Evolutionary conservation across 2,329 filamentous ascomycete genomes (phyloP), one percentile per base, ranked within the genome.

Genomic region (Fusarium brevicatenulatum): DNA sequence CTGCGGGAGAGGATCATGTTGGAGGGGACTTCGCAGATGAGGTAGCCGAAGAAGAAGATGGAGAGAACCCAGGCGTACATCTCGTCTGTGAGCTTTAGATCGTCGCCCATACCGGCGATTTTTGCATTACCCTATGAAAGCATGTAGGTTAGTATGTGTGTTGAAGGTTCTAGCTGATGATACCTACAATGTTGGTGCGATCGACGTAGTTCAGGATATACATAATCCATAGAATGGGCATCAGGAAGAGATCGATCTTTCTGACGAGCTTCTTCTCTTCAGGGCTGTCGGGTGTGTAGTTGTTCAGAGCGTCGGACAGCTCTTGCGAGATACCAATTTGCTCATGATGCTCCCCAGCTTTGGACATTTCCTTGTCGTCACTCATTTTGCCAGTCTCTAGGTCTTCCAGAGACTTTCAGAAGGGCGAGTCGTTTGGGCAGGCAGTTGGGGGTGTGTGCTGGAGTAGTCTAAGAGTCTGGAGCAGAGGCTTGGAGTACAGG

Each of bases 21-120:
- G 32, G 49, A 53, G 18, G 49, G n/a, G n/a, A 53, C 49, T 52
- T 52, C 32, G 32, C 32, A 52, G 32, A 52, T 52, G 18, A 52
- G 32, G n/a, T 52, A 36, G 12, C 49, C 49, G 32, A 52, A 52
- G 11, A 52, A 52, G 18, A 52, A 52, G 32, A 52, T 52, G 18
- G 49, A 37, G 32, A 52, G 49, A 21, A 52, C n/a, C 49, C n/a
- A 52, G 12, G 49, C 49, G 10, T 52, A 52, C n/a, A 2, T 52
- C 18, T 52, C 49, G 25, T 52, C 32, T 0, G 49, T 52, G n/a
- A 52, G 49, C 1, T 52, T 52, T 0, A 25, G n/a, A 2, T 52
- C 49, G n/a, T 36, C 49, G 11, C 49, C 49, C 32, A 52, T 52
- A 36, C 49, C 32, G 11, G 49, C 49, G 6, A 52, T 52, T 5